Evolutionary conservation across 176 grass and related monocot species (phyloP).

Genomic region (Musa troglodytarum): DNA sequence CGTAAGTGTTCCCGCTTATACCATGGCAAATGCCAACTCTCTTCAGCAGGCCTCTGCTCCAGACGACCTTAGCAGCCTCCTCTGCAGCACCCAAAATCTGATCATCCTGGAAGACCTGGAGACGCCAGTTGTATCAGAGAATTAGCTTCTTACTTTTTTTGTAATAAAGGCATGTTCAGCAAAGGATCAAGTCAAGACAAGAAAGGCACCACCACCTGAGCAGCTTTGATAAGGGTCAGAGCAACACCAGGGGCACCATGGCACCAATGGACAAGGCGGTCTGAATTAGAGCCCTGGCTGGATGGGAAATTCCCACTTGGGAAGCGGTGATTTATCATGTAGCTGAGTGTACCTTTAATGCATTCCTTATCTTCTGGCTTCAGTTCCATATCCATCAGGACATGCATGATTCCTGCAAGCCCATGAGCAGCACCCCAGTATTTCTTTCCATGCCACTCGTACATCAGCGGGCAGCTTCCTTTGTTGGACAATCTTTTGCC

Average conservation of each 20-base stretch:
- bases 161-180: background rate
- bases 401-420: conserved; percentile 30
- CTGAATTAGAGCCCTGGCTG: conserved; percentile 23
- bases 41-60: conserved; percentile 25
- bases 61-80: conserved; percentile 26
- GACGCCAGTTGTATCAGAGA: background rate
- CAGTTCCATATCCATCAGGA: conserved; percentile 30
- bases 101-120: conserved; percentile 27
- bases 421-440: conserved; percentile 41
- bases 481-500: conserved; percentile 23
- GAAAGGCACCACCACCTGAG: conserved; percentile 20
- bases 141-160: background rate
- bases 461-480: conserved; percentile 37
- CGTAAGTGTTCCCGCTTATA: conserved; percentile 29
- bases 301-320: conserved; percentile 30
- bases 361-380: conserved; percentile 20
- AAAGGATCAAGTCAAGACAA: background rate
- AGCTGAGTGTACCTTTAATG: conserved; percentile 23
- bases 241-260: conserved; percentile 35
- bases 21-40: conserved; percentile 37
- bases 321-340: conserved; percentile 36
- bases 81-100: conserved; percentile 11
- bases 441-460: conserved; percentile 34
- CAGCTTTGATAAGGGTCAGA: conserved; percentile 33
- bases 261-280: conserved; percentile 36